Conservation (phyloP, 495 filamentous ascomycete species). For the Jackrogersella minutella region DNA sequence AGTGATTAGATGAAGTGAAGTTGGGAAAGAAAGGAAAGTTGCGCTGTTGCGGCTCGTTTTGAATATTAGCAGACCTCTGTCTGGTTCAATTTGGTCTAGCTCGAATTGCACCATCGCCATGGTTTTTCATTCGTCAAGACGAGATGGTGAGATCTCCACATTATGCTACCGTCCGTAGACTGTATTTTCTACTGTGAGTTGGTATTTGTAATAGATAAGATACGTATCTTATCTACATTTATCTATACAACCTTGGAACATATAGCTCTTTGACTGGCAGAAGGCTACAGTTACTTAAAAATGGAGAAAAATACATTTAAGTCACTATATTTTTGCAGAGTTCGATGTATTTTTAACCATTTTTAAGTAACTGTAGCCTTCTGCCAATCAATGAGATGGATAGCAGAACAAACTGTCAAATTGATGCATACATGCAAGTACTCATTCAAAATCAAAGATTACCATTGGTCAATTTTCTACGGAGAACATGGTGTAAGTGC, state of each 20-base stretch:
- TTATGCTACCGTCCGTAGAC: conserved; percentile 13
- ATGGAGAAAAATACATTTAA: too few relatives aligned
- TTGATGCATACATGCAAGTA: too few relatives aligned
- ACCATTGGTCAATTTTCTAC: conserved; percentile 7
- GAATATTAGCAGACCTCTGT: conserved; percentile 32
- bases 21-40: conserved; percentile 34
- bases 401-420: too few relatives aligned
- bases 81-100: conserved; percentile 40
- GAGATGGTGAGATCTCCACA: conserved; percentile 29
- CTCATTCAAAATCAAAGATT: background rate
- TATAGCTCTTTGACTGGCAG: too few relatives aligned
- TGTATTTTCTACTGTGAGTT: conserved; percentile 17
- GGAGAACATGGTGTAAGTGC: background rate
- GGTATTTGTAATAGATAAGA: background rate
- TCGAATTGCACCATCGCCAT: conserved; percentile 44
- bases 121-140: conserved; percentile 31
- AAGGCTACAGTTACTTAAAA: too few relatives aligned
- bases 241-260: too few relatives aligned
- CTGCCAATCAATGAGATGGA: too few relatives aligned
- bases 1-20: conserved; percentile 31
- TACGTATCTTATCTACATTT: background rate
- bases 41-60: conserved; percentile 41
- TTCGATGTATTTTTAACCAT: too few relatives aligned
- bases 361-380: too few relatives aligned
- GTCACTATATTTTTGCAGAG: too few relatives aligned